These are phyloP conservation scores for Caloboletus inedulis DNA, from an alignment of 1,284 basidiomycete species.

Conservation along the genomic window DNA sequence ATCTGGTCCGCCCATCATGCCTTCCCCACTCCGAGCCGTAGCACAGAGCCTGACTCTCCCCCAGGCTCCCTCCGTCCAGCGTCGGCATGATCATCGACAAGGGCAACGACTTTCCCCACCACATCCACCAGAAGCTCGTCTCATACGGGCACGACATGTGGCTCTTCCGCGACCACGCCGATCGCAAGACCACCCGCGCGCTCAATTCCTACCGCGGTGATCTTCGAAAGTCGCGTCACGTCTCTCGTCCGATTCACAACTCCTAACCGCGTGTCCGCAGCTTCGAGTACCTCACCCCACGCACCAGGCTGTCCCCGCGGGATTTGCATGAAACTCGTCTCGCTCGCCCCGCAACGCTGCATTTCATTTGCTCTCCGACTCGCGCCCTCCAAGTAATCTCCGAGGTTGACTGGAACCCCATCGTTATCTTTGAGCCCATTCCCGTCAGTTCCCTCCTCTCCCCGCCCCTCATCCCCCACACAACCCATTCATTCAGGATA, in stretches of 20 bases:
- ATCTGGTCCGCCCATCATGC: slow-evolving; percentile 65
- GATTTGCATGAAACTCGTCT: slow-evolving; percentile 62
- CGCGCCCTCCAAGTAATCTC: slow-evolving; percentile 68
- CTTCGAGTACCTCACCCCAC: slow-evolving; percentile 79
- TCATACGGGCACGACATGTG: slow-evolving; percentile 77
- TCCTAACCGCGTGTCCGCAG: slow-evolving; percentile 39
- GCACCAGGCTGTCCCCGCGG: slow-evolving; percentile 65
- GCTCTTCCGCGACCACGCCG: slow-evolving; percentile 63
- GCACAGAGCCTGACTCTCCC: neutral
- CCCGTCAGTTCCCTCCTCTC: slow-evolving; percentile 50
- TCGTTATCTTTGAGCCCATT: slow-evolving; percentile 82
- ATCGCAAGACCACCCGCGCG: slow-evolving; percentile 65
- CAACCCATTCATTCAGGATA: slow-evolving; percentile 46
- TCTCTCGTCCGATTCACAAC: slow-evolving; percentile 4
- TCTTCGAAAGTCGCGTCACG: slow-evolving; percentile 52
- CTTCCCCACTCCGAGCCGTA: neutral
- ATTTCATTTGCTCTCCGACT: slow-evolving; percentile 83
- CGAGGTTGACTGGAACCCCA: slow-evolving; percentile 67
- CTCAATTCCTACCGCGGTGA: slow-evolving; percentile 79
- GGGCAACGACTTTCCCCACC: slow-evolving; percentile 73
- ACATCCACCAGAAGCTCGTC: slow-evolving; percentile 57
- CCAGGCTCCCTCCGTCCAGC: slow-evolving; percentile 58
- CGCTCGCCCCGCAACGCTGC: slow-evolving; percentile 58
- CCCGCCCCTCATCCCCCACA: neutral
- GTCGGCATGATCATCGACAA: slow-evolving; percentile 84